phyloP scores from a whole-genome alignment of 257 asterid genomes.

The Rehmannia glutinosa region DNA sequence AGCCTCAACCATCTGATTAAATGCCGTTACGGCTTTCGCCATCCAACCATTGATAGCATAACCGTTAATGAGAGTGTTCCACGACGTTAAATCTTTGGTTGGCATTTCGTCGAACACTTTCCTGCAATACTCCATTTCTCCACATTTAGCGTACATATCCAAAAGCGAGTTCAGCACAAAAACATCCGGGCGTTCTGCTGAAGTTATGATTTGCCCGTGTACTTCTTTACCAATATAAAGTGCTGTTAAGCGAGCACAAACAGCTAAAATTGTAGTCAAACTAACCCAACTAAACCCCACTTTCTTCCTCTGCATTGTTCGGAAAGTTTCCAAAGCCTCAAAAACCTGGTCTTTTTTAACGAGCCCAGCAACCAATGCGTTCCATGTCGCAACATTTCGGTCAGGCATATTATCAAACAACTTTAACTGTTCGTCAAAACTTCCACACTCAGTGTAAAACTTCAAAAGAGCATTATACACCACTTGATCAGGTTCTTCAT shows the following conservation, averaged over 20 bases:
- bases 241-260: slow-evolving; percentile 33
- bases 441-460: slow-evolving; percentile 39
- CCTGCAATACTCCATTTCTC: slow-evolving; percentile 28
- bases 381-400: slow-evolving; percentile 49
- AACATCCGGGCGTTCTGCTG: slow-evolving; percentile 34
- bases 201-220: slow-evolving; percentile 39
- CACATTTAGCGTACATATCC: slow-evolving; percentile 55
- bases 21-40: slow-evolving; percentile 50
- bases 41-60: slow-evolving; percentile 43
- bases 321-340: slow-evolving; percentile 39
- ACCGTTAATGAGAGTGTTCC: slow-evolving; percentile 48
- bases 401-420: slow-evolving; percentile 43
- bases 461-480: slow-evolving; percentile 45
- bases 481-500: slow-evolving; percentile 45
- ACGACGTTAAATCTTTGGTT: slow-evolving; percentile 32
- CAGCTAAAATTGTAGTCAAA: slow-evolving; percentile 31
- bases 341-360: slow-evolving; percentile 34
- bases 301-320: slow-evolving; percentile 37
- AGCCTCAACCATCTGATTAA: slow-evolving; percentile 31
- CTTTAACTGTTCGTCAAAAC: slow-evolving; percentile 24
- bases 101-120: slow-evolving; percentile 37
- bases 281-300: slow-evolving; percentile 49
- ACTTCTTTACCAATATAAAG: slow-evolving; percentile 40
- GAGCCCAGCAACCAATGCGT: slow-evolving; percentile 30
- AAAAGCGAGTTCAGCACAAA: slow-evolving; percentile 33